phyloP scores from a whole-genome alignment of 257 asterid genomes.

The Nicotiana noctiflora region DNA sequence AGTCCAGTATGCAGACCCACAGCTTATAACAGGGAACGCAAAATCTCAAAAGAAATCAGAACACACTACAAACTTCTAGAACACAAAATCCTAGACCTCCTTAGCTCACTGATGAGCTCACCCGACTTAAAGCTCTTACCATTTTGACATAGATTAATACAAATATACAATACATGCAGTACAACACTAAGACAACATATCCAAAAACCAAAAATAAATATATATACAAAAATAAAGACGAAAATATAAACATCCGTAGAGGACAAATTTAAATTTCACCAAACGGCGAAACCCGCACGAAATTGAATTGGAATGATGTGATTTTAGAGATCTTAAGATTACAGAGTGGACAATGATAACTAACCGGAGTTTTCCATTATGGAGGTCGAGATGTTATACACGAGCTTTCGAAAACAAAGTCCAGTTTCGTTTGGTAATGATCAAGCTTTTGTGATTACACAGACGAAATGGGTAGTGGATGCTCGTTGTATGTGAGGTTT shows the following conservation, averaged over 20 bases:
- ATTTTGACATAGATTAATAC: neutral
- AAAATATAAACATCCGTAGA: neutral
- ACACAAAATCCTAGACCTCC: slow-evolving; percentile 1
- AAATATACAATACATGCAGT: neutral
- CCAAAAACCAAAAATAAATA: neutral
- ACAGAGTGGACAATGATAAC: neutral
- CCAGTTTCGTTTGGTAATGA: neutral
- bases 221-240: neutral
- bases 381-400: neutral
- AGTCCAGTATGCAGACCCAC: neutral
- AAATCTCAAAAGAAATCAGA: neutral
- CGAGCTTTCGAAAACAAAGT: neutral
- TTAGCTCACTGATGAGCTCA: neutral
- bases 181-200: neutral
- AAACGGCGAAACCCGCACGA: neutral
- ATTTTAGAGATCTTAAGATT: neutral
- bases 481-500: neutral
- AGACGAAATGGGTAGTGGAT: neutral
- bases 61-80: neutral
- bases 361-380: slow-evolving; percentile 7
- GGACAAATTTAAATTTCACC: neutral
- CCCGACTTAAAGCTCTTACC: neutral
- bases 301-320: neutral
- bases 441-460: neutral
- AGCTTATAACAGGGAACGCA: neutral